Base-by-base conservation (phyloP, 768 basidiomycete genomes). In the Leccinum uliginosum region DNA sequence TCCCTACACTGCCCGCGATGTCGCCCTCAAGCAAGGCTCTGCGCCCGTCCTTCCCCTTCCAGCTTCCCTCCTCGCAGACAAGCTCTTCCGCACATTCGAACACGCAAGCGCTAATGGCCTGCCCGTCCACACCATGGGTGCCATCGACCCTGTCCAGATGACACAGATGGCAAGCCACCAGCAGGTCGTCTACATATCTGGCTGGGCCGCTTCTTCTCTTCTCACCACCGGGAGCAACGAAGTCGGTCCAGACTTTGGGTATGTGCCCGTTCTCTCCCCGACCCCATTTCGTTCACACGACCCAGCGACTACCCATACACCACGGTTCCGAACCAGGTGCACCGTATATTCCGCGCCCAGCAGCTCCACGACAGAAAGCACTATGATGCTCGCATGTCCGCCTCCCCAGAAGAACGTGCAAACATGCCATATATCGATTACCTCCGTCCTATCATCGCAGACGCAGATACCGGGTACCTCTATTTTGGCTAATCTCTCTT, bases 241-340 rank as follows among this genome's bases (percentile, higher is more conserved):
- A 73, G 89, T 94, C 56, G 93, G 93, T 15, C 93, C 92, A 21
- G 93, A 97, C 73, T 80, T 94, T 62, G 92, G 89, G 92, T 83
- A 62, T 52, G 74, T 60, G 21, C 26, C 29, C 2, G 17, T 14
- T 21, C 34, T 23, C 11, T 2, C 12, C 21, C 32, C 12, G 2
- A 24, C 6, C 17, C 17, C 50, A 34, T 40, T 24, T 53, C 48
- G 49, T 50, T 58, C 55, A 58, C 54, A 45, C 38, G 4, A 9
- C 55, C 30, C 58, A 93, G 87, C 34, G 95, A 98, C 72, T 96
- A 97, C 69, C 93, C 94, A 1, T 97, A 97, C 71, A 94, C 93
- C 10, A 96, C 93, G 1, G 93, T 98, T 15, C 94, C 95, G 23
- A 96, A 97, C 68, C 93, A 96, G 69, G 94, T 97, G 0, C 90